Conservation (phyloP, 2,329 filamentous ascomycete species). For the Aspergillus ochraceoroseus region DNA sequence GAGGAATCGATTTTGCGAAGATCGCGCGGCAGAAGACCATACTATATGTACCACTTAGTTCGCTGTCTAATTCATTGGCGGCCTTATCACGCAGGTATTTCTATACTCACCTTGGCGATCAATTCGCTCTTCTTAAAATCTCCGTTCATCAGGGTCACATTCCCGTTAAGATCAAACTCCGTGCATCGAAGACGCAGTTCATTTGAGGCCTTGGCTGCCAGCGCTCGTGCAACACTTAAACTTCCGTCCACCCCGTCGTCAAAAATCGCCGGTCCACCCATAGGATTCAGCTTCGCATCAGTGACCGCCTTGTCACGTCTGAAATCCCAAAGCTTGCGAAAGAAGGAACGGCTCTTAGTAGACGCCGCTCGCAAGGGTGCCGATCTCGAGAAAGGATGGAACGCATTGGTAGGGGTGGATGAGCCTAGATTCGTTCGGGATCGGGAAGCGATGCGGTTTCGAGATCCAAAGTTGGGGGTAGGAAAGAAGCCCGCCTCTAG, state of each 20-base stretch:
- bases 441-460: slow-evolving; percentile 12
- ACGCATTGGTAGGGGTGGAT: slow-evolving; percentile 7
- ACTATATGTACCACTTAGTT: slow-evolving; percentile 49
- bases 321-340: slow-evolving; percentile 37
- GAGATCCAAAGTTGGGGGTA: slow-evolving; percentile 16
- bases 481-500: slow-evolving; percentile 33
- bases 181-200: slow-evolving; percentile 87
- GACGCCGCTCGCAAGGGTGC: slow-evolving; percentile 28
- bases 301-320: slow-evolving; percentile 30
- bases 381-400: slow-evolving; percentile 10
- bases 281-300: slow-evolving; percentile 47
- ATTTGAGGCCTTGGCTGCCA: slow-evolving; percentile 70
- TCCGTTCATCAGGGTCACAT: slow-evolving; percentile 86
- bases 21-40: slow-evolving; percentile 87
- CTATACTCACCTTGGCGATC: slow-evolving; percentile 70
- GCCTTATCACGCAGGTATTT: background rate
- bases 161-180: slow-evolving; percentile 86
- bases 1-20: slow-evolving; percentile 97
- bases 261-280: slow-evolving; percentile 55
- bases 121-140: slow-evolving; percentile 98
- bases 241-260: slow-evolving; percentile 57
- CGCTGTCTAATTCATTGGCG: slow-evolving; percentile 68
- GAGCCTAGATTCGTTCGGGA: slow-evolving; percentile 12
- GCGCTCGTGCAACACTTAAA: slow-evolving; percentile 64
- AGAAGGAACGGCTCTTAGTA: slow-evolving; percentile 32